phyloP scores from a whole-genome alignment of 345 rosid genomes.

The Eucalyptus globulus region DNA sequence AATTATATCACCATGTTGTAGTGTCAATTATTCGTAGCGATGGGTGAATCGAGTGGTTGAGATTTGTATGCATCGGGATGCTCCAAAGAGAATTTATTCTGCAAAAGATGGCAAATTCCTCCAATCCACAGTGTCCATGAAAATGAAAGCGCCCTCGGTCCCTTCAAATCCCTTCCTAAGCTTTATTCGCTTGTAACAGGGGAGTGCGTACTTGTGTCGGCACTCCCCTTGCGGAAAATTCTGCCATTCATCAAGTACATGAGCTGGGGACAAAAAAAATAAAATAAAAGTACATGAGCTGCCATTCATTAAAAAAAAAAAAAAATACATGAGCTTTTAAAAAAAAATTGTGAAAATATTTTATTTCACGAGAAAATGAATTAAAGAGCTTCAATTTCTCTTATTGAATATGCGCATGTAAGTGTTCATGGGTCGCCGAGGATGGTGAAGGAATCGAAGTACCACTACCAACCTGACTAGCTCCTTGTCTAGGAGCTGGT shows the following conservation, averaged over 20 bases:
- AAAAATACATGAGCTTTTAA: too few species aligned
- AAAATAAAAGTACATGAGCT: neutral
- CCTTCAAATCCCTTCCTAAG: neutral
- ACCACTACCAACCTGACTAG: fast-evolving
- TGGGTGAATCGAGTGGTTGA: neutral
- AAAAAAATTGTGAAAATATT: neutral
- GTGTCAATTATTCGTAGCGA: neutral
- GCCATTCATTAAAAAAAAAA: too few species aligned
- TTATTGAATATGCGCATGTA: fast-evolving
- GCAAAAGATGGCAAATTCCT: neutral
- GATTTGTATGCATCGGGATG: neutral
- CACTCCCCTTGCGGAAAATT: neutral
- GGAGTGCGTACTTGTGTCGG: neutral
- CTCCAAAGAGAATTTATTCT: neutral
- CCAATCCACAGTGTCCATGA: neutral
- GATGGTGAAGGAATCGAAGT: neutral
- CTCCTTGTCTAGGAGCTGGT: fast-evolving
- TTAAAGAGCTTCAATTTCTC: neutral
- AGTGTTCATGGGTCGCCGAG: neutral
- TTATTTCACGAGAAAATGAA: neutral
- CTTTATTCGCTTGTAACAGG: neutral
- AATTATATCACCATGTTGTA: neutral
- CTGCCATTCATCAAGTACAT: neutral
- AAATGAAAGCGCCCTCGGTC: neutral
- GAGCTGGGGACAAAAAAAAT: too few species aligned